Percentiles rank a stretch among this genome's conserved stretches.
Conservation (phyloP, 352 stramenopile species). For the Pythium insidiosum region DNA sequence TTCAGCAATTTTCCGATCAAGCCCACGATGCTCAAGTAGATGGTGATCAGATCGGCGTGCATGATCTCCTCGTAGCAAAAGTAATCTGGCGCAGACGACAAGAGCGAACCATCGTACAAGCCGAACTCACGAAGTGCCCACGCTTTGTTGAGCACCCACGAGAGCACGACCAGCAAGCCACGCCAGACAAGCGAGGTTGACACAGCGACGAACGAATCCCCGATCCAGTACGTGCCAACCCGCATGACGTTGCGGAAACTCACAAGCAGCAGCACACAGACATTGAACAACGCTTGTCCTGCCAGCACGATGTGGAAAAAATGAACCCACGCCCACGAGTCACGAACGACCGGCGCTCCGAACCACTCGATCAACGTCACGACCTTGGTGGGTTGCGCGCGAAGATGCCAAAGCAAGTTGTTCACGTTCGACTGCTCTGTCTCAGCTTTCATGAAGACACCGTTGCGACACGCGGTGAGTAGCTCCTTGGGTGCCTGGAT, state of each 20-base stretch:
- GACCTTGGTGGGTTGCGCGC: conserved; percentile 1
- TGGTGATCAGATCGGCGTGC: conserved; percentile 1
- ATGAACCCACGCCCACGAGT: conserved; percentile 18
- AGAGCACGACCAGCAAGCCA: conserved; percentile 21
- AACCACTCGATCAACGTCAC: background rate
- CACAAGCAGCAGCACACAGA: conserved; percentile 20
- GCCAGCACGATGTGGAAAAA: conserved; percentile 24
- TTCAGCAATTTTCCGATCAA: background rate
- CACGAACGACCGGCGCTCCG: conserved; percentile 1
- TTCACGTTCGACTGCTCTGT: conserved; percentile 9
- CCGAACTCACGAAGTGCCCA: conserved; percentile 25
- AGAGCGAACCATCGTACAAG: background rate
- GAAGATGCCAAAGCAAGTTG: conserved; percentile 7
- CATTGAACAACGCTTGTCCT: conserved; percentile 14
- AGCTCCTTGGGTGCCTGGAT: background rate
- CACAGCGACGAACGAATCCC: conserved; percentile 28
- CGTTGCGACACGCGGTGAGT: conserved; percentile 4
- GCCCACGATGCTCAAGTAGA: background rate
- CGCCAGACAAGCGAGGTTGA: conserved; percentile 23
- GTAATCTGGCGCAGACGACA: conserved; percentile 13
- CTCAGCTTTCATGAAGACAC: conserved; percentile 6
- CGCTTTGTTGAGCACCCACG: conserved; percentile 25
- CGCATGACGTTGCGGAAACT: conserved; percentile 22
- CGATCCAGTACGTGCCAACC: conserved; percentile 26
- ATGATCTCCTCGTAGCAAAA: background rate